Conservation (phyloP, 2,329 filamentous ascomycete species). For the Claviceps fusiformis region DNA sequence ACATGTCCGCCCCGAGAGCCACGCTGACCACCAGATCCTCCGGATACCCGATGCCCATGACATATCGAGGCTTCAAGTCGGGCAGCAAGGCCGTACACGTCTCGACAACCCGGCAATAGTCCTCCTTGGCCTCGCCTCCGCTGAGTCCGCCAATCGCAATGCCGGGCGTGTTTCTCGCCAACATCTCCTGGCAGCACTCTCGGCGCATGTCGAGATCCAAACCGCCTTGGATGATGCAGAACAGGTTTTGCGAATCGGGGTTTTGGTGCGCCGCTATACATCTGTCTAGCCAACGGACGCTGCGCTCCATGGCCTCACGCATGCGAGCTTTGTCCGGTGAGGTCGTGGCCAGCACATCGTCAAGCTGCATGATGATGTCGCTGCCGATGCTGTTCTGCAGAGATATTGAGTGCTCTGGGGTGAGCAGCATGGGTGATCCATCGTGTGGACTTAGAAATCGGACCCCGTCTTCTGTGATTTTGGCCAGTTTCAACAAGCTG, state of each 20-base stretch:
- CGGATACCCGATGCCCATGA: slow-evolving; percentile 97
- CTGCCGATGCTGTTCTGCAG: slow-evolving; percentile 95
- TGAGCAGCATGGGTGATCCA: slow-evolving; percentile 88
- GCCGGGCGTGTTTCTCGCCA: slow-evolving; percentile 79
- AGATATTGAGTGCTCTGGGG: slow-evolving; percentile 90
- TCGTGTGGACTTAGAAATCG: slow-evolving; percentile 94
- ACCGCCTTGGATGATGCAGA: slow-evolving; percentile 97
- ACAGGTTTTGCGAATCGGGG: slow-evolving; percentile 75
- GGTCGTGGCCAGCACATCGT: slow-evolving; percentile 94
- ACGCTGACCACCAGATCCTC: slow-evolving; percentile 91
- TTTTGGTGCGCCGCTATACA: slow-evolving; percentile 85
- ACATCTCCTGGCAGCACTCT: slow-evolving; percentile 78
- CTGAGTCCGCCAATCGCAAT: slow-evolving; percentile 93
- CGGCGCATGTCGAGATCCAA: slow-evolving; percentile 75
- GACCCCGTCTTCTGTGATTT: slow-evolving; percentile 89
- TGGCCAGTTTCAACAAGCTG: slow-evolving; percentile 81
- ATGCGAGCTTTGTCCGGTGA: slow-evolving; percentile 81
- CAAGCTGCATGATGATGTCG: slow-evolving; percentile 98
- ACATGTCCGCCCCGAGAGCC: slow-evolving; percentile 95
- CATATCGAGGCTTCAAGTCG: slow-evolving; percentile 87
- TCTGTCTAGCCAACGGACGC: slow-evolving; percentile 87
- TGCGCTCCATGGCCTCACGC: slow-evolving; percentile 88
- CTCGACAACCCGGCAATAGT: slow-evolving; percentile 82
- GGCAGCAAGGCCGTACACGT: slow-evolving; percentile 78
- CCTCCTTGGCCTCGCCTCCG: slow-evolving; percentile 85